Evolutionary conservation across 345 rosid genomes (phyloP).

Genomic region (Iberis pinnata): DNA sequence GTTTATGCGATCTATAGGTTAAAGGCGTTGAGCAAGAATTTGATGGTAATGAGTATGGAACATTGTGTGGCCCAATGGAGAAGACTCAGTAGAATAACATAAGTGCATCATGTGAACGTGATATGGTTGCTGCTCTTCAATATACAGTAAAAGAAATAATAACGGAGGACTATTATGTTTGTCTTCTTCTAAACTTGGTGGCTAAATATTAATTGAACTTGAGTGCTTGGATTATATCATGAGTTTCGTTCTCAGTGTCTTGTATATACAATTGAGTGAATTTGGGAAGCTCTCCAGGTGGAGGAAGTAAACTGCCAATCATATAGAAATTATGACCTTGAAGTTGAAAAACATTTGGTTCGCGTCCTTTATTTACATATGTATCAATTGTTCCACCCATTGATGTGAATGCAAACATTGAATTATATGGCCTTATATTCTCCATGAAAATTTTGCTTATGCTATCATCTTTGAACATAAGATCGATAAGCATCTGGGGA

Average conservation of each 20-base stretch:
- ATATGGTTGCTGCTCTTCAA: background rate
- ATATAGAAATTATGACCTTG: background rate
- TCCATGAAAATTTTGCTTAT: background rate
- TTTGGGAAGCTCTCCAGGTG: background rate
- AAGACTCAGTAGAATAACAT: constrained; percentile 20
- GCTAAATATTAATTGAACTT: no score
- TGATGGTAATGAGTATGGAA: constrained; percentile 55
- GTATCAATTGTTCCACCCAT: background rate
- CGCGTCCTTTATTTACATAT: background rate
- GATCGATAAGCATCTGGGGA: background rate
- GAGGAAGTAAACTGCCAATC: background rate
- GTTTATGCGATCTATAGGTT: constrained; percentile 43
- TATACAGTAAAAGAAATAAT: constrained; percentile 15
- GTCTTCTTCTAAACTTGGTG: constrained; percentile 6
- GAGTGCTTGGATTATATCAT: background rate
- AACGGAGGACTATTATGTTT: constrained; percentile 16
- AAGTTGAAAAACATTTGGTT: background rate
- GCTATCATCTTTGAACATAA: background rate
- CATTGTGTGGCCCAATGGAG: constrained; percentile 49
- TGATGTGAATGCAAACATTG: background rate
- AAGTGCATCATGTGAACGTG: background rate
- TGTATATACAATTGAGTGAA: background rate
- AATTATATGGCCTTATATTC: background rate
- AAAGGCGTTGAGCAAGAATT: constrained; percentile 85
- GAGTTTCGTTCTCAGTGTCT: background rate